Conservation (phyloP, 768 basidiomycete genomes). For the Hydnum rufescens region DNA sequence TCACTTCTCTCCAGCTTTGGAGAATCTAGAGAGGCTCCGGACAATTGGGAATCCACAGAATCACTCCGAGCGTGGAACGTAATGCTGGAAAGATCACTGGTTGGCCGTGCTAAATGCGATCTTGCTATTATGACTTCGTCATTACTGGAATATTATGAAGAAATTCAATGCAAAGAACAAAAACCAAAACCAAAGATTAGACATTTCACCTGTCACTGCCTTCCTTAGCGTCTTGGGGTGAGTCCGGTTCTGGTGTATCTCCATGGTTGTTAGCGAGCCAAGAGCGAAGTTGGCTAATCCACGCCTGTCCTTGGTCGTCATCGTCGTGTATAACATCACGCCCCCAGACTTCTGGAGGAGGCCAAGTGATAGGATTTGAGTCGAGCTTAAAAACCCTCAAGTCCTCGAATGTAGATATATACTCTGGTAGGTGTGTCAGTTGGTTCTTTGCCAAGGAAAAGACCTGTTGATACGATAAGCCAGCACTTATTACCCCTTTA, state of each 20-base stretch:
- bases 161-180: conserved; percentile 38
- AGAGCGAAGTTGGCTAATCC: too few relatives aligned
- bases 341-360: conserved; percentile 34
- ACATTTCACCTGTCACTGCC: neutral
- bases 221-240: conserved; percentile 2
- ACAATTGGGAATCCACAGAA: conserved; percentile 45
- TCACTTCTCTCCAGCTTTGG: too few relatives aligned
- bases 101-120: conserved; percentile 5
- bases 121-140: conserved; percentile 18
- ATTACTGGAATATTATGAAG: conserved; percentile 32
- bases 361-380: conserved; percentile 90
- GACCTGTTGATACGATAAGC: conserved; percentile 29
- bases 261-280: conserved; percentile 37
- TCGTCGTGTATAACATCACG: conserved; percentile 19
- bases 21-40: conserved; percentile 32
- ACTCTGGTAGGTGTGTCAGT: conserved; percentile 56
- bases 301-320: conserved; percentile 31
- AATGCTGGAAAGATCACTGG: neutral
- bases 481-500: neutral
- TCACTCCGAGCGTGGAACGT: neutral
- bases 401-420: conserved; percentile 48
- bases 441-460: conserved; percentile 77
- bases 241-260: neutral
- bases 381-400: conserved; percentile 72
- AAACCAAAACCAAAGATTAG: neutral